Evolutionary conservation across 176 grass and related monocot genomes (phyloP), one percentile per base, ranked within the genome.

Genomic region (Metroxylon sagu): DNA sequence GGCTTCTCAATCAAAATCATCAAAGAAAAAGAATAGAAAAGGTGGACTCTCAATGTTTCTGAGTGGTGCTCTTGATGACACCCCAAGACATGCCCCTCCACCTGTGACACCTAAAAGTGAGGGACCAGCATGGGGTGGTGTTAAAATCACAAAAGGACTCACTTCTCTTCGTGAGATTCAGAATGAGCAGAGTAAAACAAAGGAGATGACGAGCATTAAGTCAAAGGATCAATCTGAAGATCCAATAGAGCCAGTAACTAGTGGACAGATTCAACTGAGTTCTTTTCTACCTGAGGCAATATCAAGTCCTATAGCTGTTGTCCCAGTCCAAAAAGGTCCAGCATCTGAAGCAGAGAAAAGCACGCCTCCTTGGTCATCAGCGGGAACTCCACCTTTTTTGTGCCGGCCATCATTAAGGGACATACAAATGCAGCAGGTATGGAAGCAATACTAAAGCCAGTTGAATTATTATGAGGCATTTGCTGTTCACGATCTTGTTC

Each of bases 361-460:
- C 74, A 89, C 94, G 17, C 94, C 82, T 5, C 76, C 88, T 29
- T 98, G 94, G 94, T 85, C 81, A 19, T 83, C 87, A 50, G 81
- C 80, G 16, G 84, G 67, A 66, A 89, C 63, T 53, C 92, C 94
- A 29, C 94, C 88, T 53, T 82, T 50, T 18, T 15, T 77, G 15
- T 85, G 64, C 3, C 76, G 76, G 35, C 94, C 94, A 53, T 98
- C 94, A 8, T 83, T 98, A 21, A 84, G 87, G 84, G 84, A 89
- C 69, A 98, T 98, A 76, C 94, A 98, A 53, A 85, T 92, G 76
- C 94, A 98, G 59, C 94, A 98, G 94, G 94, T 98, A 72, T 18
- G 58, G 19, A 77, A 1, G 70, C 51, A 18, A 21, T n/a, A 63
- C 15, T 61, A 27, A 35, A 54, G 14, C 52, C 8, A 57, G 50